phyloP scores from a whole-genome alignment of 257 asterid genomes.

The Sherardia arvensis region DNA sequence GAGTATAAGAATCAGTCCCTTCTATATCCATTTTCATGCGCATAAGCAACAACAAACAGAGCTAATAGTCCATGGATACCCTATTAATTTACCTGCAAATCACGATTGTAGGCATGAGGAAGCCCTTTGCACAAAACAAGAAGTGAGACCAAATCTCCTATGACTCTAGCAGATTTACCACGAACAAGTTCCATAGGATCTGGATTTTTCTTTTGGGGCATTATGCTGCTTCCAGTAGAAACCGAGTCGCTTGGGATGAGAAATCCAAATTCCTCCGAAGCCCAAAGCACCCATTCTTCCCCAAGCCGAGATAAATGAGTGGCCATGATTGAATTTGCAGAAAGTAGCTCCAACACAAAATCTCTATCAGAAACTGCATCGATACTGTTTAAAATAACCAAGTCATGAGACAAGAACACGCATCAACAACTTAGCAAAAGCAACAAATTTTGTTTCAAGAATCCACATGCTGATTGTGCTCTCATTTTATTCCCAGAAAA shows the following conservation, averaged over 20 bases:
- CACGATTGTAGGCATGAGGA: slow-evolving; percentile 96
- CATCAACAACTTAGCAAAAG: slow-evolving; percentile 4
- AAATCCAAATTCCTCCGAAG: slow-evolving; percentile 95
- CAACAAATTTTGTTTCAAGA: neutral
- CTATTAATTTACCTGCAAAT: slow-evolving; percentile 59
- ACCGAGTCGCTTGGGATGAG: slow-evolving; percentile 90
- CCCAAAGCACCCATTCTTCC: slow-evolving; percentile 99
- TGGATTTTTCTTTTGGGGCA: slow-evolving; percentile 99
- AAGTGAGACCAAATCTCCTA: slow-evolving; percentile 89
- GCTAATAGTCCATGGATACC: neutral
- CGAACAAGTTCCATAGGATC: slow-evolving; percentile 99
- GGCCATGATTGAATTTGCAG: slow-evolving; percentile 80
- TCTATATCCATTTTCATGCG: too few relatives aligned
- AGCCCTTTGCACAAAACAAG: slow-evolving; percentile 99
- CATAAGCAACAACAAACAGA: neutral
- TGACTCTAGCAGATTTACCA: slow-evolving; percentile 91
- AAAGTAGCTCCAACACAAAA: slow-evolving; percentile 85
- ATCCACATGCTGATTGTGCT: neutral
- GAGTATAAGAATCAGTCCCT: neutral
- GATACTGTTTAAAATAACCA: slow-evolving; percentile 58
- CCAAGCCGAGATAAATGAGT: slow-evolving; percentile 96
- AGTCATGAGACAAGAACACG: slow-evolving; percentile 19
- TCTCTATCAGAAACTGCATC: slow-evolving; percentile 99
- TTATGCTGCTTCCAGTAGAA: slow-evolving; percentile 98
- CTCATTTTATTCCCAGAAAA: too few relatives aligned